Percentiles rank a stretch among this genome's conserved stretches.
These are phyloP conservation scores for Phialemonium atrogriseum DNA, from an alignment of 2,329 filamentous ascomycete genomes.

Conservation along the genomic window DNA sequence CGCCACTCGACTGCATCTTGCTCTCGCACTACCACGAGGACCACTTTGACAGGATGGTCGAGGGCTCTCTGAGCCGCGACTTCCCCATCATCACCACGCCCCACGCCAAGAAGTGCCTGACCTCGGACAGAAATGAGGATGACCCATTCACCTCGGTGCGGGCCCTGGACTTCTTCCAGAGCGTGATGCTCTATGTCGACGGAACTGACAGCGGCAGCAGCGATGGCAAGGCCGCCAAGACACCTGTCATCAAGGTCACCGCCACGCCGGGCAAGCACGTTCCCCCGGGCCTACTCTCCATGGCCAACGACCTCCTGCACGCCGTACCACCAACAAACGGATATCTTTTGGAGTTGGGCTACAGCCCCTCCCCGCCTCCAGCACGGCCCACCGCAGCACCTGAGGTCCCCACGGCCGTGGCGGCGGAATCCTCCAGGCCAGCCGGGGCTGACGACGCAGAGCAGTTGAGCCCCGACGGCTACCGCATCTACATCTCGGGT, in stretches of 20 bases:
- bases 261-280: slow-evolving; percentile 60
- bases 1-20: slow-evolving; percentile 49
- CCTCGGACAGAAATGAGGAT: slow-evolving; percentile 24
- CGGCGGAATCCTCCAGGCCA: slow-evolving; percentile 4
- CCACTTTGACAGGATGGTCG: slow-evolving; percentile 32
- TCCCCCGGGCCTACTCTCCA: slow-evolving; percentile 24
- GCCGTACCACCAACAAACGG: slow-evolving; percentile 57
- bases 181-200: slow-evolving; percentile 30
- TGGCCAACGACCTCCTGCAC: slow-evolving; percentile 29
- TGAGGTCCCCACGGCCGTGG: slow-evolving; percentile 8
- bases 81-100: slow-evolving; percentile 57
- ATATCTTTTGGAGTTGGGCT: slow-evolving; percentile 57
- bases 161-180: slow-evolving; percentile 48
- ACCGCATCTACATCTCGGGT: slow-evolving; percentile 58
- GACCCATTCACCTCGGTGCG: slow-evolving; percentile 47
- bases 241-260: slow-evolving; percentile 45
- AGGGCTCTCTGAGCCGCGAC: slow-evolving; percentile 30
- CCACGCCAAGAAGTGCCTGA: slow-evolving; percentile 48
- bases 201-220: slow-evolving; percentile 4
- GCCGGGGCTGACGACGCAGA: slow-evolving; percentile 5
- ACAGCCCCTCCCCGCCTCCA: slow-evolving; percentile 17
- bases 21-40: slow-evolving; percentile 57
- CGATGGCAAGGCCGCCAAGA: slow-evolving; percentile 15
- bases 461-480: slow-evolving; percentile 34
- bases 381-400: too few relatives aligned